phyloP scores from a whole-genome alignment of 2,329 filamentous ascomycete species.

The Aspergillus sp. region DNA sequence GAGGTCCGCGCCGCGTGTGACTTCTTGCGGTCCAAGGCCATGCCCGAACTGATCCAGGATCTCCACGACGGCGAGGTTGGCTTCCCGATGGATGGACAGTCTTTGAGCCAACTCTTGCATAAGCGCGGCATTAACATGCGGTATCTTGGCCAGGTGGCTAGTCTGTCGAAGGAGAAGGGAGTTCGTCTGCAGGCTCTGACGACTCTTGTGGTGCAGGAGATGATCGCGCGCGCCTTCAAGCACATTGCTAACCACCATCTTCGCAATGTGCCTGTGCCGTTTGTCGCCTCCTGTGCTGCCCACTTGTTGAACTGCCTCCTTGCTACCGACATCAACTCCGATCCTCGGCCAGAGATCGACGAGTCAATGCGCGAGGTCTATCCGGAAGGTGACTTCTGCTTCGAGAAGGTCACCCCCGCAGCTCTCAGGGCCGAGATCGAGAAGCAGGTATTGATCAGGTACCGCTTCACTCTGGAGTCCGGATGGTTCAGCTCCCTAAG shows the following conservation, averaged over 20 bases:
- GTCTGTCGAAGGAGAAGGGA: slow-evolving; percentile 56
- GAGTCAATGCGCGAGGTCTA: slow-evolving; percentile 65
- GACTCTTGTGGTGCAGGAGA: slow-evolving; percentile 75
- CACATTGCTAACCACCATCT: slow-evolving; percentile 75
- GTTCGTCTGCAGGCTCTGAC: slow-evolving; percentile 67
- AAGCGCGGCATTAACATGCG: slow-evolving; percentile 95
- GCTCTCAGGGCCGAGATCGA: slow-evolving; percentile 60
- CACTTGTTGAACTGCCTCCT: slow-evolving; percentile 92
- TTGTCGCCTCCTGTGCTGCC: slow-evolving; percentile 68
- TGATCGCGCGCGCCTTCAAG: slow-evolving; percentile 93
- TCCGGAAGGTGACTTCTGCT: slow-evolving; percentile 69
- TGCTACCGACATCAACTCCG: slow-evolving; percentile 64
- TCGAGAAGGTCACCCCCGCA: slow-evolving; percentile 68
- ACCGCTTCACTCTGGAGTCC: slow-evolving; percentile 61
- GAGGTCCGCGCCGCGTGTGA: slow-evolving; percentile 77
- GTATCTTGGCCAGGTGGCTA: slow-evolving; percentile 80
- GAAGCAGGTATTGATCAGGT: slow-evolving; percentile 62
- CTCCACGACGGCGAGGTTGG: slow-evolving; percentile 86
- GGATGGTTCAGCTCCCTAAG: slow-evolving; percentile 61
- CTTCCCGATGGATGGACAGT: slow-evolving; percentile 97
- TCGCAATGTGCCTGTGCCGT: slow-evolving; percentile 65
- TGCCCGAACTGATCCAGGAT: slow-evolving; percentile 79
- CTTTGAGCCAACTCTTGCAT: slow-evolving; percentile 77
- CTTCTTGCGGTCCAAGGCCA: slow-evolving; percentile 64
- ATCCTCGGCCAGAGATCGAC: slow-evolving; percentile 70